Evolutionary conservation across 2,329 filamentous ascomycete species (phyloP), one percentile per base, ranked within the genome.

Genomic region (Aspergillus fijiensis): DNA sequence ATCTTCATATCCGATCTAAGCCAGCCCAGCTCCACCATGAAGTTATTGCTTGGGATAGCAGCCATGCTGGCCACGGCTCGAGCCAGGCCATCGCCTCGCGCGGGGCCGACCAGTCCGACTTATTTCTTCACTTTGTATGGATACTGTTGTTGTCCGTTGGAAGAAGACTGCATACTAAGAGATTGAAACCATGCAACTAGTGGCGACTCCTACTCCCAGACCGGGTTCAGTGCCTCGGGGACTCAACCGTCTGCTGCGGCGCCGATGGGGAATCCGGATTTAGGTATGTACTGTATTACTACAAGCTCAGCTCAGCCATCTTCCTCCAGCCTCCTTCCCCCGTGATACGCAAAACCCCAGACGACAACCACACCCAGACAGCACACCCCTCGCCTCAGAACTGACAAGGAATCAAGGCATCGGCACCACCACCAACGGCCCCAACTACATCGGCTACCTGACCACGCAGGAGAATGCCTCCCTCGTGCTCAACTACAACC

Each of bases 141-240:
- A 21, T 21, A 21, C n/a, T 27, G 10, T 12, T 12, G 19, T 27
- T 23, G 23, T 23, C 4, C n/a, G n/a, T n/a, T n/a, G n/a, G n/a
- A 23, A 4, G 19, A 21, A 23, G 3, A 23, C 23, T 23, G 23
- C 23, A 23, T 6, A n/a, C 23, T 7, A 11, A 19, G 23, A 23
- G 23, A 23, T 23, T 23, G 3, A 16, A 42, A 21, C 45, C 7
- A 33, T 21, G 39, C 5, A 1, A 27, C n/a, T 7, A 84, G 82
- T 64, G 85, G 85, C 48, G 83, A 87, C 67, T 86, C 83, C 2
- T 87, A 87, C 73, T 84, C 84, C 1, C 80, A 82, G 62, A 86
- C 84, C 2, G 82, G 82, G 9, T 89, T 89, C 72, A 74, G 86
- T 60, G 74, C 81, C 48, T 79, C 74, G 11, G 76, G 79, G 23